phyloP scores from a whole-genome alignment of 148 eudicot genomes.

The Polygonum maritimum region DNA sequence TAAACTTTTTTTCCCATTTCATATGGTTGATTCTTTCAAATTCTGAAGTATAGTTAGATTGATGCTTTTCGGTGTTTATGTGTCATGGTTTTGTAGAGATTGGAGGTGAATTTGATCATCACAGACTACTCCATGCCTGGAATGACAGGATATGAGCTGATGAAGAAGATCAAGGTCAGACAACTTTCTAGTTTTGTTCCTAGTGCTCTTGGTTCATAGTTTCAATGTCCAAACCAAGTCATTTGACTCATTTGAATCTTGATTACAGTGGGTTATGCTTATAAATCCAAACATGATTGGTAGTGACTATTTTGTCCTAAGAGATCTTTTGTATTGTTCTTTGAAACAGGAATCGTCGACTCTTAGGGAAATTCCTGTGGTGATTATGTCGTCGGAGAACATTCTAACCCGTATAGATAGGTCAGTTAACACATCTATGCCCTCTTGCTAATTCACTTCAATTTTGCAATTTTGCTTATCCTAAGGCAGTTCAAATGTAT shows the following conservation, averaged over 20 bases:
- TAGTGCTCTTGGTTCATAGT: background rate
- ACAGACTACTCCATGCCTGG: slow-evolving; percentile 46
- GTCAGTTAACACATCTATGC: slow-evolving; percentile 14
- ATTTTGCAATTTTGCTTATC: background rate
- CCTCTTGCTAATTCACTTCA: background rate
- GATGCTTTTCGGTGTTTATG: background rate
- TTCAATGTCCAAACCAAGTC: too few relatives aligned
- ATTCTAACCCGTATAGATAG: slow-evolving; percentile 44
- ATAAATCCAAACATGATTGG: too few relatives aligned
- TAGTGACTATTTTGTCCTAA: background rate
- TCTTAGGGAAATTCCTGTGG: slow-evolving; percentile 46
- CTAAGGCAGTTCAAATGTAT: background rate
- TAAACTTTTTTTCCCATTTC: background rate
- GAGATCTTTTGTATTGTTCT: slow-evolving; percentile 6
- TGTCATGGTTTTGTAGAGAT: slow-evolving; percentile 19
- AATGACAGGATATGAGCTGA: slow-evolving; percentile 46
- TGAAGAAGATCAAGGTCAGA: slow-evolving; percentile 52
- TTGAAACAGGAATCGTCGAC: slow-evolving; percentile 35
- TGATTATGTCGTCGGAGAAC: slow-evolving; percentile 65
- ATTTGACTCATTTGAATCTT: too few relatives aligned
- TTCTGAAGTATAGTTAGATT: background rate
- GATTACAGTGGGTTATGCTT: too few relatives aligned
- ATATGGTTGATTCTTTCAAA: background rate
- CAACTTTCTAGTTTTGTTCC: background rate
- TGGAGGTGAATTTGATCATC: slow-evolving; percentile 41